phyloP scores from a whole-genome alignment of 2,329 filamentous ascomycete species.

The Epichloe uncinata region DNA sequence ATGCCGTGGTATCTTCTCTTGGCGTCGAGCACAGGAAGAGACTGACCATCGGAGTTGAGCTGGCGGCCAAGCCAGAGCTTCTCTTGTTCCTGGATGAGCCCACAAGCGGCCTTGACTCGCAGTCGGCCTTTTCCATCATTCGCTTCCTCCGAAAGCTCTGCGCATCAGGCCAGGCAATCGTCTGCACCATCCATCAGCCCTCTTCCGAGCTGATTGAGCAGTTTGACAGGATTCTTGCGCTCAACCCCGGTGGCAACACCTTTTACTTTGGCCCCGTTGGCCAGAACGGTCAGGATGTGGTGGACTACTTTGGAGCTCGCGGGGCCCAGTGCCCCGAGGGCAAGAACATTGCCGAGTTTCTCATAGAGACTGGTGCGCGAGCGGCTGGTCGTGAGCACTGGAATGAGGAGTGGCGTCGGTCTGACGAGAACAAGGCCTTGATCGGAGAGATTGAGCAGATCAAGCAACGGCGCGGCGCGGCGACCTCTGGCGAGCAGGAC shows the following conservation, averaged over 20 bases:
- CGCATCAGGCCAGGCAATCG: constrained; percentile 41
- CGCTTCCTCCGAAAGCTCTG: constrained; percentile 45
- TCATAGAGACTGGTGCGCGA: constrained; percentile 27
- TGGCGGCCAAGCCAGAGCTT: constrained; percentile 41
- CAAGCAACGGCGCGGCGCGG: constrained; percentile 20
- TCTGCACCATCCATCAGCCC: constrained; percentile 47
- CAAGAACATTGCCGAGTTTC: constrained; percentile 36
- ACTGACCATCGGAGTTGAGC: constrained; percentile 39
- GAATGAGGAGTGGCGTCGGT: constrained; percentile 62
- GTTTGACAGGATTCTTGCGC: constrained; percentile 39
- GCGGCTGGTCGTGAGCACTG: constrained; percentile 38
- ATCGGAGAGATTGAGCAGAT: constrained; percentile 52
- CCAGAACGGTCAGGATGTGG: constrained; percentile 28
- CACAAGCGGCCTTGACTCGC: constrained; percentile 40
- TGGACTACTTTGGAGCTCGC: constrained; percentile 42
- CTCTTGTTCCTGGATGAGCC: constrained; percentile 50
- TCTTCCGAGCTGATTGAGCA: constrained; percentile 37
- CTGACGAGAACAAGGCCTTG: constrained; percentile 44
- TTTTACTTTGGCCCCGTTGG: constrained; percentile 43
- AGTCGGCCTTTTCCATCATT: constrained; percentile 44
- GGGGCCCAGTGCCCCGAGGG: constrained; percentile 50
- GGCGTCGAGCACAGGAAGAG: constrained; percentile 43
- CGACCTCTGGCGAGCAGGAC: constrained; percentile 10
- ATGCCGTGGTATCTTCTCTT: constrained; percentile 45
- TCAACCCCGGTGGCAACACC: constrained; percentile 36